Evolutionary conservation across 495 filamentous ascomycete genomes (phyloP), one percentile per base, ranked within the genome.

Genomic region (Talaromyces ruber): DNA sequence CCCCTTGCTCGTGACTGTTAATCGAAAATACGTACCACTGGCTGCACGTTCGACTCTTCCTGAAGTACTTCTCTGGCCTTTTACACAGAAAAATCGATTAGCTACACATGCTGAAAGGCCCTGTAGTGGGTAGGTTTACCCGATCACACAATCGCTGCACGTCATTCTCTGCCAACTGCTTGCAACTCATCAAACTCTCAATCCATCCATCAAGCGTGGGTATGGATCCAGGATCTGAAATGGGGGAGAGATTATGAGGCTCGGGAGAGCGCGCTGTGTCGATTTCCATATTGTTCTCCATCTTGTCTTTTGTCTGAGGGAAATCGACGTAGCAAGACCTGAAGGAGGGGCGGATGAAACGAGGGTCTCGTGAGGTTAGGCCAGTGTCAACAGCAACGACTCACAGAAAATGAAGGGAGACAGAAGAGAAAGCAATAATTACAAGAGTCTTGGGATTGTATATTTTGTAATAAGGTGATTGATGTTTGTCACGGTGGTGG

Each of bases 231-330:
- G 95, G 87, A 74, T 98, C 95, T 55, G 85, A 81, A 24, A 82
- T 79, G 64, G 88, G 85, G 59, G 88, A 82, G 68, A 91, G 76
- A 66, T 82, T 80, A 72, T 93, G 84, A 64, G 92, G 90, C 69
- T 95, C 86, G 64, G 92, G 90, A 65, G 87, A 84, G 72, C 92
- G 89, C 69, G 89, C 89, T 54, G 80, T 73, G 68, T 83, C 81
- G 65, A 97, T 92, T 74, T 98, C 94, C 94, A 98, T 98, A 76
- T 95, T 96, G 70, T 92, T 96, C 78, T 98, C 94, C 93, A 96
- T 96, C 11, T 60, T 60, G 37, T 25, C 70, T 74, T 68, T 72
- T 70, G 72, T 66, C 62, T n/a, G 25, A 60, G 39, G 58, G n/a
- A 60, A 55, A 14, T 65, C 60, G 37, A 59, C 37, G 63, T 67